Evolutionary conservation across 2,329 filamentous ascomycete genomes (phyloP), one percentile per base, ranked within the genome.

Genomic region (Neonectria ditissima): DNA sequence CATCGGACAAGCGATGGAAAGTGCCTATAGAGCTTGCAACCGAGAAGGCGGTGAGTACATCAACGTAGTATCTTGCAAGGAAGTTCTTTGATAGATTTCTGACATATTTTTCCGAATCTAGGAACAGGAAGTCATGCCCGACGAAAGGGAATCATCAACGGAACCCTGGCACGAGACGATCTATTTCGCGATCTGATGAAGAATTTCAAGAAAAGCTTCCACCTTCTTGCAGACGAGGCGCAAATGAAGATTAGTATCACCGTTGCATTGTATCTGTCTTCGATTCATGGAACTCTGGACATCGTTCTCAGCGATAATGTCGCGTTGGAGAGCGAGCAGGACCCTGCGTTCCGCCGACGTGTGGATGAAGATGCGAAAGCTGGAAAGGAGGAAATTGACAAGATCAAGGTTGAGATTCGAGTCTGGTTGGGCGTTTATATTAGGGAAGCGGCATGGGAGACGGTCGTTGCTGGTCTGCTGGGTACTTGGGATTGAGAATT

Each of bases 231-330:
- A 0, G 62, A 67, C 3, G 30, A 55, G 1, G 62, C 77, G 0
- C 73, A 80, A 24, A 22, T 59, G 1, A 60, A 67, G 6, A 62
- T 78, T 3, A n/a, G 60, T 2, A 44, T 55, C 0, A 63, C 55
- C 0, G 65, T 74, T 0, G 11, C 55, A 1, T 51, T 57, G 0
- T 74, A 80, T 20, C 34, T 81, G 1, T 59, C 56, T 5, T 62
- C 65, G 8, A 69, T 81, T 5, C 54, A 55, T 8, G 65, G 56
- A 5, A 78, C 74, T 0, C 66, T 83, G 44, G 71, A 80, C 28
- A 78, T 82, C 3, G 56, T 82, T 8, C 69, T 79, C 2, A 73
- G 66, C 16, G 80, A 82, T 37, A 80, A 80, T 58, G 76, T 75
- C 5, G 76, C 74, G 0, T 18, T 71, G 22, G 80, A 82, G 68